A percentile compares a stretch with the other conserved stretches of the same genome.
These are phyloP conservation scores for Penicillium steckii DNA, from an alignment of 495 filamentous ascomycete species.

Conservation along the genomic window DNA sequence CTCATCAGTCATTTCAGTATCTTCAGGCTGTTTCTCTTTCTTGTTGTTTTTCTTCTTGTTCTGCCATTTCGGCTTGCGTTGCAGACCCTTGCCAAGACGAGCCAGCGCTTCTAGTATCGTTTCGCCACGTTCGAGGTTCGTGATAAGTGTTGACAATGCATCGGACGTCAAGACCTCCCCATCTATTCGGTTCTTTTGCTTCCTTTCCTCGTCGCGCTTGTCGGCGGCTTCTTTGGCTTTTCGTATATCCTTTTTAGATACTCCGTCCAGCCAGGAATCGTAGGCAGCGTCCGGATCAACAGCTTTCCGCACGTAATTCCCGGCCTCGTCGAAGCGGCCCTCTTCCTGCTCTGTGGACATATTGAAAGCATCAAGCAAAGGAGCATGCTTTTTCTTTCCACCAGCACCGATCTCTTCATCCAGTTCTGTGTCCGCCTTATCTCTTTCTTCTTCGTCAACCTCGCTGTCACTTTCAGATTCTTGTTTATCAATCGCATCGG, in stretches of 20 bases:
- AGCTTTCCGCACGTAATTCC: conserved; percentile 90
- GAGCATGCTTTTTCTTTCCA: conserved; percentile 87
- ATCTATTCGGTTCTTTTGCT: conserved; percentile 64
- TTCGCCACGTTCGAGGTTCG: conserved; percentile 74
- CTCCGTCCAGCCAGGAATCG: conserved; percentile 87
- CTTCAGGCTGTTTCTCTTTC: conserved; percentile 54
- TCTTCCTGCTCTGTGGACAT: conserved; percentile 90
- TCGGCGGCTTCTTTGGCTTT: conserved; percentile 84
- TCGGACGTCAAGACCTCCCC: conserved; percentile 76
- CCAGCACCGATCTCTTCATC: conserved; percentile 90
- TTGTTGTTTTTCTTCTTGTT: conserved; percentile 54
- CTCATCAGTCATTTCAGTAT: conserved; percentile 70
- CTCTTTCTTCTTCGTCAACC: conserved; percentile 70
- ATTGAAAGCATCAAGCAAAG: conserved; percentile 96
- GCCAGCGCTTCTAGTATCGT: conserved; percentile 87
- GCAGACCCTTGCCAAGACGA: conserved; percentile 68
- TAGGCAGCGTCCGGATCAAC: conserved; percentile 85
- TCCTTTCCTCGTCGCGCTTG: conserved; percentile 73
- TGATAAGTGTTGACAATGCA: conserved; percentile 68
- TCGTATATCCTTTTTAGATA: conserved; percentile 91
- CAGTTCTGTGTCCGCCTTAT: conserved; percentile 64
- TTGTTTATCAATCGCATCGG: conserved; percentile 41
- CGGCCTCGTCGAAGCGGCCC: conserved; percentile 82
- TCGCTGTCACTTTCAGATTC: conserved; percentile 60
- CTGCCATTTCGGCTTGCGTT: conserved; percentile 61